These are phyloP conservation scores for Trichoderma pleuroti DNA, from an alignment of 2,329 filamentous ascomycete genomes.

Conservation along the genomic window DNA sequence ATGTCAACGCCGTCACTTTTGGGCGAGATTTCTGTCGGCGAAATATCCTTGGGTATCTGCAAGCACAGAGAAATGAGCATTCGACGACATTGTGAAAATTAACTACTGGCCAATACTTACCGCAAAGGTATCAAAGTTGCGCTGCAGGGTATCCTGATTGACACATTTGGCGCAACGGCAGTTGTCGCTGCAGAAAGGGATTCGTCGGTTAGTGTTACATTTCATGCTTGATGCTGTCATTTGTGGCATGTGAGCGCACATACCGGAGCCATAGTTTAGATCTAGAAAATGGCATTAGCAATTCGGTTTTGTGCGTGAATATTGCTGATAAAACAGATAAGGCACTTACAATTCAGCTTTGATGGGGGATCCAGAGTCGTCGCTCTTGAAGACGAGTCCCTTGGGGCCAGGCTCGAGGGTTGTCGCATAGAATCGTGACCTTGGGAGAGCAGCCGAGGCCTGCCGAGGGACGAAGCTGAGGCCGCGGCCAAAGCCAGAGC, in stretches of 20 bases:
- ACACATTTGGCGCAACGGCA: constrained; percentile 42
- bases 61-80: background rate
- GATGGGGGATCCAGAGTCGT: background rate
- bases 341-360: constrained; percentile 18
- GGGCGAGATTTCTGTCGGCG: constrained; percentile 28
- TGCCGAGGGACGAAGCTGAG: constrained; percentile 6
- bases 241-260: background rate
- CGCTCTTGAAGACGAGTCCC: constrained; percentile 16
- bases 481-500: constrained; percentile 8
- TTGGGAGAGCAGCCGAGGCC: background rate
- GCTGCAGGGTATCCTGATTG: constrained; percentile 41
- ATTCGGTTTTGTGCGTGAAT: background rate
- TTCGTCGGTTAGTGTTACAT: background rate
- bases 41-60: constrained; percentile 34
- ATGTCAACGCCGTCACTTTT: constrained; percentile 33
- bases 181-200: constrained; percentile 36
- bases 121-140: constrained; percentile 41
- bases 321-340: background rate
- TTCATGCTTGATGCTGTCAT: background rate
- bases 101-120: constrained; percentile 24
- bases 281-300: constrained; percentile 1
- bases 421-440: constrained; percentile 20
- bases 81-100: background rate
- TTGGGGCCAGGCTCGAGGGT: constrained; percentile 11
- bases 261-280: constrained; percentile 26